Base-by-base conservation (phyloP, 2,329 filamentous ascomycete genomes). In the Periconia digitata region DNA sequence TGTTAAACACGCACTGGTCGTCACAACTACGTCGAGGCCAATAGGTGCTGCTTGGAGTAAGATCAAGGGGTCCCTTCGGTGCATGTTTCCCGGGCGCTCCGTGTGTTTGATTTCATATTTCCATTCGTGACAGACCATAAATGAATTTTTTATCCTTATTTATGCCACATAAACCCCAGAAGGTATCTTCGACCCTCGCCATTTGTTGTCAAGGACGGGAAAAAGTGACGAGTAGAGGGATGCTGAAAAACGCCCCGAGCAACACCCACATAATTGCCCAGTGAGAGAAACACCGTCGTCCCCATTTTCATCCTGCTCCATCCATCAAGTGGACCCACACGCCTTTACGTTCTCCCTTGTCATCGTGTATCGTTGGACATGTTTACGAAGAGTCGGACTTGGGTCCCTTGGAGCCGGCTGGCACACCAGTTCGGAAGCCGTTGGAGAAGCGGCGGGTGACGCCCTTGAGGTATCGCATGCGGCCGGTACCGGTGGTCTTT, bases 401-500 rank as follows among this genome's bases (percentile, higher is more conserved):
- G 67, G 83, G 80, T 71, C 88, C 89, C 66, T 86, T 86, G 67
- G 91, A 81, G 72, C 86, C 87, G 83, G 95, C 92, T 74, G 91
- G 91, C 68, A 83, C 78, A 74, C 94, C 94, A 66, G 80, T 85
- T 82, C 89, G 92, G 90, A 99, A 99, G 70, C 91, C 92, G 82
- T 99, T 99, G 84, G 87, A 90, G 86, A 96, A 96, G 80, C 85
- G 85, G 77, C 94, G 87, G 74, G 91, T 82, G 75, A 99, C 86
- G 72, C 83, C 84, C 85, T 95, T 95, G 76, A 99, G 85, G 82
- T 92, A 90, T 75, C 90, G 86, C 87, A 92, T 94, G 79, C 94
- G 90, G 78, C 94, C 94, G 74, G 90, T 92, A 72, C 94, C 94
- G 76, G 89, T 92, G 74, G 92, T 96, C 92, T 96, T 97, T 88